A percentile compares a stretch with the other conserved stretches of the same genome.
phyloP scores from a whole-genome alignment of 163 green algal species.

The Chlamydomonas reinhardtii region DNA sequence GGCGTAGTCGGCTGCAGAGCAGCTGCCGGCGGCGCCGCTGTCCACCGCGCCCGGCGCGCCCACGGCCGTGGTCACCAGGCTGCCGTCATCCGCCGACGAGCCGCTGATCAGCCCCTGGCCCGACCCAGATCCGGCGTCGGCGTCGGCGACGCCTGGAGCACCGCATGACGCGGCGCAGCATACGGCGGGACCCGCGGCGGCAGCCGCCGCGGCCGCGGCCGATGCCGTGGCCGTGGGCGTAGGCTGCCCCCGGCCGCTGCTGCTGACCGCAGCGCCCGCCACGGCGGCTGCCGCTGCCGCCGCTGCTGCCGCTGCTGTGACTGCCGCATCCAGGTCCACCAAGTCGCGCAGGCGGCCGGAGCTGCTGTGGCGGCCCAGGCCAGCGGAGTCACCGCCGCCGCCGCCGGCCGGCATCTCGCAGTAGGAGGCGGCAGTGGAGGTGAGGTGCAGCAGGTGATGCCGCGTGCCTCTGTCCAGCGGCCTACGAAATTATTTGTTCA shows the following conservation, averaged over 20 bases:
- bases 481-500: too few relatives aligned
- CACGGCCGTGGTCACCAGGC: too few relatives aligned
- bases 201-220: too few relatives aligned
- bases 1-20: neutral
- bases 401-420: neutral
- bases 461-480: neutral
- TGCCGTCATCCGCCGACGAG: too few relatives aligned
- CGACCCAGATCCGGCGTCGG: neutral
- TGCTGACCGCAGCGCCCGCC: too few relatives aligned
- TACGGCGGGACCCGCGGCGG: too few relatives aligned
- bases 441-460: slow-evolving; percentile 29
- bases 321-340: neutral
- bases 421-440: slow-evolving; percentile 28
- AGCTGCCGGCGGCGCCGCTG: neutral
- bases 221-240: too few relatives aligned
- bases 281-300: neutral
- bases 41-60: too few relatives aligned
- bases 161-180: neutral
- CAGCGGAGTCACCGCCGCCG: too few relatives aligned
- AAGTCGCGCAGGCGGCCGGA: neutral
- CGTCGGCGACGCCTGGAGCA: neutral
- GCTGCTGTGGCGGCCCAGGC: neutral
- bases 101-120: neutral
- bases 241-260: too few relatives aligned
- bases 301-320: neutral